These are phyloP conservation scores for Thraustochytrium sp. DNA, from an alignment of 352 stramenopile genomes.

Conservation along the genomic window DNA sequence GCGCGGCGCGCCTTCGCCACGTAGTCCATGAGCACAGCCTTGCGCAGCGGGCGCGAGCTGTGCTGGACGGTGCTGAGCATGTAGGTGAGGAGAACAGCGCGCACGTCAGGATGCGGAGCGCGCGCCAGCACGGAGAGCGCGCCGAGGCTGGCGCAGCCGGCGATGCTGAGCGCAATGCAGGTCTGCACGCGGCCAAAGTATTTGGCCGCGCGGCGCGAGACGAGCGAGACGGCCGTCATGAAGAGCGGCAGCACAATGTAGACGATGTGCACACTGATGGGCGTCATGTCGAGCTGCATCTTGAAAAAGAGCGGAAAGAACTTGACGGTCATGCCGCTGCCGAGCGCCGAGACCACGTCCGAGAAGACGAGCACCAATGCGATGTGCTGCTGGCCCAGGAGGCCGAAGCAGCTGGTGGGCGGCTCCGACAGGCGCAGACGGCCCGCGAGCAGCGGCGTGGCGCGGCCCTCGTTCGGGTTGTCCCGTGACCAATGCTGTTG, in stretches of 20 bases:
- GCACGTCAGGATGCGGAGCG: neutral
- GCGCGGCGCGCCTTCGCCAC: constrained; percentile 41
- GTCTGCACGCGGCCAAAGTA: constrained; percentile 21
- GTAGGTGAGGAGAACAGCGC: constrained; percentile 43
- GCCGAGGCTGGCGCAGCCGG: neutral
- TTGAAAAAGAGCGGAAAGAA: constrained; percentile 52
- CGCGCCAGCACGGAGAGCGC: constrained; percentile 22
- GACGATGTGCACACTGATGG: constrained; percentile 41
- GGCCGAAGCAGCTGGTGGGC: neutral
- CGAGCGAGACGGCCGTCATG: constrained; percentile 37
- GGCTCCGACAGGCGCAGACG: neutral
- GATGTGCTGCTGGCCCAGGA: constrained; percentile 44
- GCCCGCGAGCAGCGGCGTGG: neutral
- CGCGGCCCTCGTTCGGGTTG: no score
- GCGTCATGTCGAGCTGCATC: constrained; percentile 11
- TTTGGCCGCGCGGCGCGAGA: constrained; percentile 51
- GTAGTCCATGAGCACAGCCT: constrained; percentile 48
- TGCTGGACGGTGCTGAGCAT: constrained; percentile 46
- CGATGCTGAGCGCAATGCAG: neutral
- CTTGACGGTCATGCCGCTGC: constrained; percentile 50
- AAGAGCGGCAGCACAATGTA: constrained; percentile 45
- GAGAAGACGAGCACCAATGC: constrained; percentile 34
- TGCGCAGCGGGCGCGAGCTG: constrained; percentile 29
- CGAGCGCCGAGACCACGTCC: constrained; percentile 46
- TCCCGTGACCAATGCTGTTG: no score